Base-by-base conservation (phyloP, 78 protist species). In the Cavenderia fasciculata region DNA sequence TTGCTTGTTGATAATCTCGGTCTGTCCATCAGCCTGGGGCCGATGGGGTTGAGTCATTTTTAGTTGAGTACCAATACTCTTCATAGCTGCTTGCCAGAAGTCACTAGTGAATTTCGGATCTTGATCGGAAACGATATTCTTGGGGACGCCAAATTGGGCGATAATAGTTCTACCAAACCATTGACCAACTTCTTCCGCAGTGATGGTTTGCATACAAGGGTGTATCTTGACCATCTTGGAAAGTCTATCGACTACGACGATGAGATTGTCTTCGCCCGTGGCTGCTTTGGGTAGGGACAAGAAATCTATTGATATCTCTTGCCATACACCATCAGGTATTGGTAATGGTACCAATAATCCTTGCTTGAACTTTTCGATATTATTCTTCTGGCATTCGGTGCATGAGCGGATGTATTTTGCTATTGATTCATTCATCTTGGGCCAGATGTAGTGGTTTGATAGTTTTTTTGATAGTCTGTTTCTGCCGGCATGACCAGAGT, bases 11-110 rank as follows among this genome's bases (percentile, higher is more conserved):
- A 19, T 43, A 2, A 49, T 21, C 21, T 76, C 86, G 0, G 86
- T 49, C 19, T 76, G 86, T 18, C 86, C 86, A 43, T 76, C 86
- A 2, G 74, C 73, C 10, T 59, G 74, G 1, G 86, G 44, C 23
- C 73, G 0, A 5, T 33, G 65, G 10, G 74, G 71, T 8, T 31
- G 44, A 4, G 86, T 62, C 2, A 65, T 40, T 0, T 59, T 62
- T 1, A 76, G 6, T 4, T n/a, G 41, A 0, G 56, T 49, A 0
- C 56, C 56, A 0, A 51, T 7, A 12, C 19, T 11, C 2, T 44
- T 62, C 74, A 76, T 62, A 1, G 34, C 4, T 3, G 1, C 5
- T 2, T 5, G 0, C 71, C 73, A 76, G 0, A 76, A 27, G 2
- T 76, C 86, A 12, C 49, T 5, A 19, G 86, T 76, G 40, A 76